Percentiles rank a stretch among this genome's conserved stretches.
phyloP scores from a whole-genome alignment of 2,329 filamentous ascomycete genomes.

The Tolypocladium amazonense region DNA sequence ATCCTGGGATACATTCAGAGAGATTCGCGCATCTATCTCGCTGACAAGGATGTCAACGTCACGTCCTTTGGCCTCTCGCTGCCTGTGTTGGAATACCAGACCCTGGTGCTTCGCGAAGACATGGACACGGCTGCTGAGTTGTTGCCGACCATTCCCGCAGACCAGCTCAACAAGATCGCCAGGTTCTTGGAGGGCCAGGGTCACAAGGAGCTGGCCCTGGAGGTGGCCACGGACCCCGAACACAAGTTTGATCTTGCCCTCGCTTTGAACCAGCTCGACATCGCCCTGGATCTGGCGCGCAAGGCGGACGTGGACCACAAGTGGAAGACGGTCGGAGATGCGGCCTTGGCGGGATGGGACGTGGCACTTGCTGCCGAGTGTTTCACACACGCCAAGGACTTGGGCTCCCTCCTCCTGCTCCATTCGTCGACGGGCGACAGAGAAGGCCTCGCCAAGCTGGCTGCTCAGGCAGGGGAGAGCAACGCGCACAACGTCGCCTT shows the following conservation, averaged over 20 bases:
- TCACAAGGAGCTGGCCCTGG: conserved; percentile 88
- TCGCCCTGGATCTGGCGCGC: conserved; percentile 74
- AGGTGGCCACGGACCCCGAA: conserved; percentile 88
- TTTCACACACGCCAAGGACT: conserved; percentile 81
- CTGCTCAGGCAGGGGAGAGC: conserved; percentile 61
- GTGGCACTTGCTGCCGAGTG: conserved; percentile 83
- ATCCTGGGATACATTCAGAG: conserved; percentile 89
- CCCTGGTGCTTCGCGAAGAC: conserved; percentile 83
- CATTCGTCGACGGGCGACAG: conserved; percentile 78
- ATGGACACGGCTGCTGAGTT: conserved; percentile 85
- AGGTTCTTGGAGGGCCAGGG: conserved; percentile 95
- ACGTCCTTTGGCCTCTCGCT: conserved; percentile 87
- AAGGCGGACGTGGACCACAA: conserved; percentile 87
- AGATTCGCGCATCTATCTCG: conserved; percentile 89
- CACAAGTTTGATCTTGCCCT: conserved; percentile 94
- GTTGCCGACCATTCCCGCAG: conserved; percentile 71
- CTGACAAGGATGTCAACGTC: conserved; percentile 89
- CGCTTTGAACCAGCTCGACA: conserved; percentile 69
- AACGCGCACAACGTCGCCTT: conserved; percentile 91
- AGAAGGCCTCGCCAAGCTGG: conserved; percentile 61
- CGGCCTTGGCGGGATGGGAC: conserved; percentile 79
- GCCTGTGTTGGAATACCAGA: conserved; percentile 93
- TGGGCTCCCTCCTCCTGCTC: conserved; percentile 79
- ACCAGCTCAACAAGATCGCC: conserved; percentile 96
- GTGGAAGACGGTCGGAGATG: conserved; percentile 96